Evolutionary conservation across 208 protist species (phyloP).

Genomic region (Crithidia expoeki): DNA sequence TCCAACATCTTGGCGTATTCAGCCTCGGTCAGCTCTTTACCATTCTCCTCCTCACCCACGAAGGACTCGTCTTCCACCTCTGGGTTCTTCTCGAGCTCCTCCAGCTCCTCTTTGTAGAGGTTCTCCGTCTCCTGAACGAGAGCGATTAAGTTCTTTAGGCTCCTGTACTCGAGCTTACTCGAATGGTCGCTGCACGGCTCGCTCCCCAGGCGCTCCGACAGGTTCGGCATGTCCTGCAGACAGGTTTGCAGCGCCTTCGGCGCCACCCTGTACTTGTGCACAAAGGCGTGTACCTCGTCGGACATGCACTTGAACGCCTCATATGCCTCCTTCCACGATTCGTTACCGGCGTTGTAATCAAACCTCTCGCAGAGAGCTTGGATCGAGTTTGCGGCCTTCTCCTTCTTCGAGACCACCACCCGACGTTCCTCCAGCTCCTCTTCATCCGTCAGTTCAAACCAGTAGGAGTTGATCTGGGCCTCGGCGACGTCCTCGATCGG

Average conservation of each 20-base stretch:
- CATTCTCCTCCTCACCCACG: conserved; percentile 35
- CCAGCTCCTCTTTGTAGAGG: conserved; percentile 34
- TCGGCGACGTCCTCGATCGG: conserved; percentile 51
- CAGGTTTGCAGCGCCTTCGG: conserved; percentile 52
- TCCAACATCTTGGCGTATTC: conserved; percentile 35
- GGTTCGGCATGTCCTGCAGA: conserved; percentile 55
- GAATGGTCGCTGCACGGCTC: conserved; percentile 56
- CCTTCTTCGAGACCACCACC: conserved; percentile 59
- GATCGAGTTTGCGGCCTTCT: conserved; percentile 62
- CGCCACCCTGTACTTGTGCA: conserved; percentile 49
- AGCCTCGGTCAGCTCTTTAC: conserved; percentile 29
- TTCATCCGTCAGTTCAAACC: conserved; percentile 80
- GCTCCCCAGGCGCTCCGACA: conserved; percentile 46
- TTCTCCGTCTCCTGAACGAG: conserved; percentile 35
- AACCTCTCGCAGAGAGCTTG: conserved; percentile 54
- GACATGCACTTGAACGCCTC: conserved; percentile 45
- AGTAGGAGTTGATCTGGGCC: conserved; percentile 66
- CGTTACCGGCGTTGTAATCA: conserved; percentile 53
- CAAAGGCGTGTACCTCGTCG: conserved; percentile 25
- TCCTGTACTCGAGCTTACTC: conserved; percentile 46
- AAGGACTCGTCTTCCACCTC: conserved; percentile 43
- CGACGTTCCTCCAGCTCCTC: conserved; percentile 68
- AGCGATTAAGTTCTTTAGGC: conserved; percentile 58
- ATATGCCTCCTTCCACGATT: conserved; percentile 38
- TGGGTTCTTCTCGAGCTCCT: conserved; percentile 43